Evolutionary conservation across 495 filamentous ascomycete species (phyloP).

Genomic region (Cryomyces minteri): DNA sequence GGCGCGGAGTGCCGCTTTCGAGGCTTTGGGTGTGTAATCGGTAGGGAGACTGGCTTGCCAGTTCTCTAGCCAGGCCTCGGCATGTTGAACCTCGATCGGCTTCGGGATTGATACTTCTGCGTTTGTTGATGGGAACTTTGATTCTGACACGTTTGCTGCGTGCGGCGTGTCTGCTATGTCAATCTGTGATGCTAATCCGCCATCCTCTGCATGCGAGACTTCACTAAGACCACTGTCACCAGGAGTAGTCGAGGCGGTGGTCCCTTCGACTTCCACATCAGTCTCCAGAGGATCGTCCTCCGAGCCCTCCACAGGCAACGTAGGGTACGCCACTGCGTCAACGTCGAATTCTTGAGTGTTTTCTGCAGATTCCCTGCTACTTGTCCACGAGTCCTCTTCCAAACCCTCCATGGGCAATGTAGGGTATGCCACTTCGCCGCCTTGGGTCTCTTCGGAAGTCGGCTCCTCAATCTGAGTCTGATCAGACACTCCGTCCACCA

Average conservation of each 20-base stretch:
- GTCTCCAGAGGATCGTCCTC: background rate
- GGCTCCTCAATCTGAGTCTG: background rate
- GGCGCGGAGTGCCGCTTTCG: constrained; percentile 28
- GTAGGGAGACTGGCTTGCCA: constrained; percentile 4
- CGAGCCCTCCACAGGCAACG: background rate
- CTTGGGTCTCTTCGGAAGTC: background rate
- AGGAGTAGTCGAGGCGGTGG: constrained; percentile 1
- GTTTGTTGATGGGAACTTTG: background rate
- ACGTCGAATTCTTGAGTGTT: background rate
- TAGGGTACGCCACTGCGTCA: background rate
- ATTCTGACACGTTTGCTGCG: background rate
- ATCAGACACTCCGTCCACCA: background rate
- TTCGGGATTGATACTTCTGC: background rate
- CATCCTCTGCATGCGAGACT: background rate
- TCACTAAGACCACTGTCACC: constrained; percentile 1
- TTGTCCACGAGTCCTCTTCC: background rate
- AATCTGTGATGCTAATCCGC: background rate
- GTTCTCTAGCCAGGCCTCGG: constrained; percentile 6
- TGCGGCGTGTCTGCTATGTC: background rate
- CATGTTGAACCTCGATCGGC: constrained; percentile 1
- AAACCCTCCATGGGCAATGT: background rate
- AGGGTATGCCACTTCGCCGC: no score
- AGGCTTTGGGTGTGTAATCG: constrained; percentile 7
- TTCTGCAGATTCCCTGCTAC: background rate
- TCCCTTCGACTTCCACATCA: background rate